These are phyloP conservation scores for Solanum hybrid DNA, from an alignment of 305 asterid species.

Conservation along the genomic window DNA sequence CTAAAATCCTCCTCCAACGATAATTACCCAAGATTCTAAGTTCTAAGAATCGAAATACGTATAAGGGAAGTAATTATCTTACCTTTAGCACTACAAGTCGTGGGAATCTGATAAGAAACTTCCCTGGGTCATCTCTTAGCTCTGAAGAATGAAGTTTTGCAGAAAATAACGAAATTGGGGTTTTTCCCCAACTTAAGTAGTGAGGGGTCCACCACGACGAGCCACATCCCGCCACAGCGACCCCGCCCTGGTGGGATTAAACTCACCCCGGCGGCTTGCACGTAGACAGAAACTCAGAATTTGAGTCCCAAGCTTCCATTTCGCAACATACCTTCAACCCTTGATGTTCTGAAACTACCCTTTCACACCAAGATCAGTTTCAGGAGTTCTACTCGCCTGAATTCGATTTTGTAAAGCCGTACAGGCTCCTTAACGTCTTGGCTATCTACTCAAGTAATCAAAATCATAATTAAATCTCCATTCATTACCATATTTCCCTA, in stretches of 20 bases:
- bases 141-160: not conserved
- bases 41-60: not conserved
- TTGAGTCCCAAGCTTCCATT: not conserved
- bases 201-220: not conserved
- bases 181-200: not conserved
- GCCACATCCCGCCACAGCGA: not conserved
- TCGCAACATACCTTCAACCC: not conserved
- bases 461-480: not conserved
- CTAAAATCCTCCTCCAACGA: not conserved
- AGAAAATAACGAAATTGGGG: not conserved
- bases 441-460: not conserved
- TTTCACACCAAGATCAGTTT: not conserved
- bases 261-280: not conserved
- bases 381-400: not conserved
- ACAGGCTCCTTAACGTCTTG: not conserved
- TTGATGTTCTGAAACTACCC: not conserved
- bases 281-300: not conserved
- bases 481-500: not conserved
- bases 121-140: not conserved
- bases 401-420: not conserved
- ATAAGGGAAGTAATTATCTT: not conserved
- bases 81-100: not conserved
- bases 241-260: not conserved
- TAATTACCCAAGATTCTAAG: not conserved
- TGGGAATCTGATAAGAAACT: not conserved